phyloP scores from a whole-genome alignment of 768 basidiomycete genomes.

The Boletus tomentosulus region DNA sequence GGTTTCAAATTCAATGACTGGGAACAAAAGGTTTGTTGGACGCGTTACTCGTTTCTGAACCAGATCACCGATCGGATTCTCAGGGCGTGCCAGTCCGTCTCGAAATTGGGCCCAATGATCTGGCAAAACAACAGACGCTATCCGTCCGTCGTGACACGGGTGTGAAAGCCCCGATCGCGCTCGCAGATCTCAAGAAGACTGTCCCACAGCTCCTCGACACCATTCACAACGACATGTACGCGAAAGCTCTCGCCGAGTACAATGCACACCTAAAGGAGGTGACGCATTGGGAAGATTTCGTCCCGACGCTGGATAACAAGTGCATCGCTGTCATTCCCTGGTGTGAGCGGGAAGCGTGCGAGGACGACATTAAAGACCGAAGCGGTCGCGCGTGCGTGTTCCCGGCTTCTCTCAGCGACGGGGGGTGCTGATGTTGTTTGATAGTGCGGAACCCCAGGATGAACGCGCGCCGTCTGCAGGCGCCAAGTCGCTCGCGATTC shows the following conservation, averaged over 20 bases:
- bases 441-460: constrained; percentile 81
- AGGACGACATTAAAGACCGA: constrained; percentile 97
- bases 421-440: background rate
- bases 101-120: constrained; percentile 93
- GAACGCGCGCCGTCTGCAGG: constrained; percentile 96
- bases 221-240: constrained; percentile 89
- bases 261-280: constrained; percentile 67
- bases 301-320: constrained; percentile 87
- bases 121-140: constrained; percentile 76
- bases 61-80: background rate
- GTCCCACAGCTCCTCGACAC: constrained; percentile 70
- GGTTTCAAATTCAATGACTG: constrained; percentile 99
- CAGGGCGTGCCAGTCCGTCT: constrained; percentile 96
- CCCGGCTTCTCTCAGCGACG: no score
- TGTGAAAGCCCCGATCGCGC: constrained; percentile 52
- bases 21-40: constrained; percentile 81
- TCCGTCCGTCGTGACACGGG: constrained; percentile 80
- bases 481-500: constrained; percentile 95
- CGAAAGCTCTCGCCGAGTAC: constrained; percentile 69
- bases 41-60: background rate
- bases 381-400: constrained; percentile 69
- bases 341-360: constrained; percentile 91
- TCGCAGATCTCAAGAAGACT: constrained; percentile 43
- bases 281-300: constrained; percentile 88
- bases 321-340: constrained; percentile 87